Base-by-base conservation (phyloP, 192 early-diverging fungal genomes). In the Backusella australiensis region DNA sequence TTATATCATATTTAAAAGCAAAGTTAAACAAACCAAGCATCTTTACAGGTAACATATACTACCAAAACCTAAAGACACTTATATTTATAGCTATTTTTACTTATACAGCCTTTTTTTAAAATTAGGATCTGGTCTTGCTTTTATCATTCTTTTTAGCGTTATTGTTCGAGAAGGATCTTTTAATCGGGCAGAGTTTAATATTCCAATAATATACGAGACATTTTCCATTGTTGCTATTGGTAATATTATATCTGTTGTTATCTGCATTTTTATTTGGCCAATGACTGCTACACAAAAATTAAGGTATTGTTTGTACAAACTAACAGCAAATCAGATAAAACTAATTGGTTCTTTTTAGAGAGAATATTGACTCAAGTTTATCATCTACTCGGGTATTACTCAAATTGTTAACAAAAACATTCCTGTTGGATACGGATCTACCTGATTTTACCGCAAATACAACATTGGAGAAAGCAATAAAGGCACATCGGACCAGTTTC, bases 341-440 rank as follows among this genome's bases (percentile, higher is more conserved):
- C 15, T 39, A 6, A 39, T 34, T 69, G 8, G 4, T 67, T 67
- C 17, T n/a, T 49, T 49, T 6, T 39, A 69, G 49, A 88, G 84
- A 46, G 66, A 78, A 35, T 79, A 86, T 46, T 84, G 86, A 70
- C 19, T 72, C 80, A 17, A 87, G 89, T 19, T 32, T 94, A 34
- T 77, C 69, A 14, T 91, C 91, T 12, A 89, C 91, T 71, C 80
- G 88, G 23, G 53, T 83, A 0, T 56, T 92, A 6, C 56, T 92
- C 66, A 88, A 89, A 53, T 81, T 91, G 69, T 77, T 92, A 38
- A 88, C 90, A 49, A 88, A 87, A 75, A 86, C 90, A 0, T 90
- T 93, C 35, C 67, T 90, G 14, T 66, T 90, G 34, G 88, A 89
- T 56, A 71, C 78, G 34, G 80, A 89, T 77, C 75, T 81, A 53